phyloP scores from a whole-genome alignment of 495 filamentous ascomycete genomes.

The Talaromyces trachyspermus region DNA sequence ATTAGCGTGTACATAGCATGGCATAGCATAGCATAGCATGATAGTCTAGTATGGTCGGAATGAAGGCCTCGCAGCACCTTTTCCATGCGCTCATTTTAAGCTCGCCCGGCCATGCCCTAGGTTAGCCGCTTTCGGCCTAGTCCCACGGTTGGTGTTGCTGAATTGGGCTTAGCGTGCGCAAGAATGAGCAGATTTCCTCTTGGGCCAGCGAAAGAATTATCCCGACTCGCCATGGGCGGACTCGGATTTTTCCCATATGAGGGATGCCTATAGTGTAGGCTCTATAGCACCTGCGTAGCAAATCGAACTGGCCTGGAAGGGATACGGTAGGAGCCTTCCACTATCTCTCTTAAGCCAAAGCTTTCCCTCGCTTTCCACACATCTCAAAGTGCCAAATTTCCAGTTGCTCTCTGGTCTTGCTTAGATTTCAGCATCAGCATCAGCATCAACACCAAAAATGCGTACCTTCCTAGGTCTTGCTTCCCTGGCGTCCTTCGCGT shows the following conservation, averaged over 20 bases:
- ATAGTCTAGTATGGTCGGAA: neutral
- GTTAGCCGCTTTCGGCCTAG: neutral
- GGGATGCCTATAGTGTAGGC: too few species aligned
- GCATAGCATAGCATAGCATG: neutral
- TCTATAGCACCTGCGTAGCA: too few species aligned
- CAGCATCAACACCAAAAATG: constrained; percentile 7
- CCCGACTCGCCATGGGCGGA: too few species aligned
- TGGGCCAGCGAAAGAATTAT: too few species aligned
- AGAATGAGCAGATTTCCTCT: constrained; percentile 11
- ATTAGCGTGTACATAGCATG: neutral
- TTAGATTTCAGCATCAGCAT: neutral
- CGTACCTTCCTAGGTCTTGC: constrained; percentile 20
- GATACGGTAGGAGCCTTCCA: too few species aligned
- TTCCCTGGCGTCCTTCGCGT: constrained; percentile 30
- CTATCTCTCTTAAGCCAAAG: too few species aligned
- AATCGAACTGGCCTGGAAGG: too few species aligned
- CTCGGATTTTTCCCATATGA: too few species aligned
- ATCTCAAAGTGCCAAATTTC: too few species aligned
- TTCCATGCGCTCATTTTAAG: constrained; percentile 1
- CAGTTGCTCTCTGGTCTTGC: neutral
- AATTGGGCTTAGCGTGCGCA: constrained; percentile 4
- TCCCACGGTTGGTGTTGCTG: neutral
- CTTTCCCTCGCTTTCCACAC: too few species aligned
- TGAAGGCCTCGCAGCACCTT: too few species aligned
- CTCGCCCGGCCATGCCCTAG: neutral